Conservation (phyloP, 2,329 filamentous ascomycete species). For the Incumbomyces lentus region DNA sequence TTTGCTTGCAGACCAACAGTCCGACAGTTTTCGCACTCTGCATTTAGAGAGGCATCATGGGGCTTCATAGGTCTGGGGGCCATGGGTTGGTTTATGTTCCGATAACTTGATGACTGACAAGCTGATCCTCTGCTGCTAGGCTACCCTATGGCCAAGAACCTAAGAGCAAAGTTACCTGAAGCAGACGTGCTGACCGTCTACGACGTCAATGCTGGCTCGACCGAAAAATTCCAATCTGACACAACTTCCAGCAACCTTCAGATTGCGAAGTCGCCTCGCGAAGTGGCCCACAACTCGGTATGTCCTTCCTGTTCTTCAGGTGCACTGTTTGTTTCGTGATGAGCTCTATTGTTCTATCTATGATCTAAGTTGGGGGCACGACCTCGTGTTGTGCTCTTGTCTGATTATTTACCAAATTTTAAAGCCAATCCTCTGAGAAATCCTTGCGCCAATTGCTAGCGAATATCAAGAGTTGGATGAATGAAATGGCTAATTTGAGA, state of each 20-base stretch:
- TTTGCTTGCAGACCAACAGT: not conserved
- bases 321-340: slow-evolving; percentile 23
- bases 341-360: slow-evolving; percentile 48
- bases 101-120: slow-evolving; percentile 1
- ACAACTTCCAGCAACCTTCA: slow-evolving; percentile 39
- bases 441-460: slow-evolving; percentile 13
- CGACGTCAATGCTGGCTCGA: slow-evolving; percentile 52
- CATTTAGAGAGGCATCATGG: slow-evolving; percentile 40
- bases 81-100: slow-evolving; percentile 42
- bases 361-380: slow-evolving; percentile 64
- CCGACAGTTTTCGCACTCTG: slow-evolving; percentile 37
- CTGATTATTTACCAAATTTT: slow-evolving; percentile 50
- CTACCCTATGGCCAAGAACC: slow-evolving; percentile 62
- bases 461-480: slow-evolving; percentile 4
- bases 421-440: slow-evolving; percentile 67
- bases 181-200: slow-evolving; percentile 54
- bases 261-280: slow-evolving; percentile 47
- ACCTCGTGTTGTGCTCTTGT: slow-evolving; percentile 39
- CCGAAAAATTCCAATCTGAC: slow-evolving; percentile 49
- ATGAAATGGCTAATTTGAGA: slow-evolving; percentile 15
- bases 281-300: slow-evolving; percentile 59
- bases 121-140: slow-evolving; percentile 33
- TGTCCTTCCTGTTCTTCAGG: slow-evolving; percentile 24
- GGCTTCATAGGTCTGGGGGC: slow-evolving; percentile 51
- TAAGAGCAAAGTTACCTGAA: slow-evolving; percentile 54